These are phyloP conservation scores for Mycena metata DNA, from an alignment of 768 basidiomycete genomes.

Conservation along the genomic window DNA sequence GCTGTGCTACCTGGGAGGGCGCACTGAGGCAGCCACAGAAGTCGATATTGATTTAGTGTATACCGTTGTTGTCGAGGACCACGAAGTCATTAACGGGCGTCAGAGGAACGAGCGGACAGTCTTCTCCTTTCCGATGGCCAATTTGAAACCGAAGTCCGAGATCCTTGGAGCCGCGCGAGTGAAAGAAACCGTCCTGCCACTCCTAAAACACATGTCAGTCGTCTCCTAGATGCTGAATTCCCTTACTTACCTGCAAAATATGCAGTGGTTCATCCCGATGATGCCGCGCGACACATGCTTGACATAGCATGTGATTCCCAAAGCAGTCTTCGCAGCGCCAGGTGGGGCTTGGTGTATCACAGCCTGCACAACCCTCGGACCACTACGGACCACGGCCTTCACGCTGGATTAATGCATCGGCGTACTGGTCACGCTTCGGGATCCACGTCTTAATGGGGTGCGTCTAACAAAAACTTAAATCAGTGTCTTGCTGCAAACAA, in stretches of 20 bases:
- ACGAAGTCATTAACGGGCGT: constrained; percentile 24
- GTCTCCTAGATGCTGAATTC: too few species aligned
- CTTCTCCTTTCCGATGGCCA: not conserved
- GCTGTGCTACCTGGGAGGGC: constrained; percentile 19
- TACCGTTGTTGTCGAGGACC: constrained; percentile 40
- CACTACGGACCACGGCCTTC: constrained; percentile 38
- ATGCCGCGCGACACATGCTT: constrained; percentile 26
- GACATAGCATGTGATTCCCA: constrained; percentile 27
- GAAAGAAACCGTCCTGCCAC: constrained; percentile 39
- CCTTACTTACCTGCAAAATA: constrained; percentile 37
- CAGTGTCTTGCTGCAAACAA: too few species aligned
- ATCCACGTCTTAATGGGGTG: not conserved
- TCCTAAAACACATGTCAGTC: constrained; percentile 25
- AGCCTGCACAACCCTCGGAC: constrained; percentile 11
- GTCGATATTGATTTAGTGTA: constrained; percentile 38
- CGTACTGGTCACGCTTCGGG: constrained; percentile 20
- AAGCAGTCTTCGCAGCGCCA: constrained; percentile 38
- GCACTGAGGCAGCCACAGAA: constrained; percentile 37
- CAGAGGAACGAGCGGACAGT: constrained; percentile 18
- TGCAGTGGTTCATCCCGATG: constrained; percentile 38
- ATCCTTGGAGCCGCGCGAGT: not conserved
- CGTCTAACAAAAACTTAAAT: too few species aligned
- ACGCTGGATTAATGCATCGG: constrained; percentile 30
- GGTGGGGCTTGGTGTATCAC: not conserved
- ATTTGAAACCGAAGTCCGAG: constrained; percentile 19